Conservation (phyloP, 2,329 filamentous ascomycete genomes). For the Colletotrichum gloeosporioides region DNA sequence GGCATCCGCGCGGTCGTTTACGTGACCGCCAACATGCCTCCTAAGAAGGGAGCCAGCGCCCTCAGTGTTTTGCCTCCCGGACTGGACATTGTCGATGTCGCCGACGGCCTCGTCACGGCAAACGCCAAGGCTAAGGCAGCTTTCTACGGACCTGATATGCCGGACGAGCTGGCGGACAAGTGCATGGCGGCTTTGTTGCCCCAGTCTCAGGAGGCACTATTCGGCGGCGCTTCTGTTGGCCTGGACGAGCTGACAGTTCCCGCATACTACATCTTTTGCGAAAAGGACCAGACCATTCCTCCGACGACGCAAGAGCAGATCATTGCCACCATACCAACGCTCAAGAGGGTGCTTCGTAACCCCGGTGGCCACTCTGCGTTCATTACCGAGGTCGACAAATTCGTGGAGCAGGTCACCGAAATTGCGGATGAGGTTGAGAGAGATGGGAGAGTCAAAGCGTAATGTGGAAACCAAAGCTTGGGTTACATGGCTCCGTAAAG, state of each 20-base stretch:
- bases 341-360: background rate
- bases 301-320: background rate
- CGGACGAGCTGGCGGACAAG: background rate
- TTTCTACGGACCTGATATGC: slow-evolving; percentile 12
- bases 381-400: background rate
- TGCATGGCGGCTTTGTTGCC: background rate
- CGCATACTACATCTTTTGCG: slow-evolving; percentile 3
- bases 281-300: slow-evolving; percentile 4
- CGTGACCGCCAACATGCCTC: background rate
- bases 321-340: background rate
- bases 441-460: background rate
- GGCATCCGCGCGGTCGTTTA: background rate
- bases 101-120: background rate
- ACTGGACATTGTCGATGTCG: background rate
- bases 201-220: background rate
- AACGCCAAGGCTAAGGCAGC: background rate
- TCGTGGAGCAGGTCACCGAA: background rate
- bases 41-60: background rate
- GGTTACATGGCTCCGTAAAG: background rate
- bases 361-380: slow-evolving; percentile 6
- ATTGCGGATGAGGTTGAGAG: background rate
- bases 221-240: background rate
- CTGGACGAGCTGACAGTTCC: background rate
- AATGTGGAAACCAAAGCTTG: background rate
- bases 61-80: slow-evolving; percentile 1